Conservation (phyloP, 352 stramenopile genomes). For the Elongisporangium undulatum region DNA sequence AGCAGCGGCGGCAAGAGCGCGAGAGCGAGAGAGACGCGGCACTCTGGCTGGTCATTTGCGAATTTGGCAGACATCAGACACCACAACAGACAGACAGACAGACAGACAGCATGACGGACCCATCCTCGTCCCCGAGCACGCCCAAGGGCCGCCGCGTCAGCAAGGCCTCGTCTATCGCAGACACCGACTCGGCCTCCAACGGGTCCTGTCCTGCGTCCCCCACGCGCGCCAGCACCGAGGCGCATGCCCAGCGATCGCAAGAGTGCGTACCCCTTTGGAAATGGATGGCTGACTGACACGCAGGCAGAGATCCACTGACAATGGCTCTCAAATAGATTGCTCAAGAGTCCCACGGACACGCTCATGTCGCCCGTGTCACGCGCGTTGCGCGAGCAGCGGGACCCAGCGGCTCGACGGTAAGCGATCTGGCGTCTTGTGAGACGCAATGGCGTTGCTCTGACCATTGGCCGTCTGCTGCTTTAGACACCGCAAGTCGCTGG, state of each 20-base stretch:
- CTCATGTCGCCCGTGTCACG: constrained; percentile 58
- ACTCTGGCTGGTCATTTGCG: neutral
- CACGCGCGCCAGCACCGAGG: constrained; percentile 15
- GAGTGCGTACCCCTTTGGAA: constrained; percentile 12
- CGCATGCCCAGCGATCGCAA: constrained; percentile 19
- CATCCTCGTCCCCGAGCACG: neutral
- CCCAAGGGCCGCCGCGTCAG: neutral
- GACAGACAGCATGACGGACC: neutral
- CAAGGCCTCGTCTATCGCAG: neutral
- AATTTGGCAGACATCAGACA: neutral
- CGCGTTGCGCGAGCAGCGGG: constrained; percentile 30
- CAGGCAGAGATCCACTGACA: too few relatives aligned
- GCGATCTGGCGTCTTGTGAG: neutral
- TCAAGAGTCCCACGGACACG: constrained; percentile 61
- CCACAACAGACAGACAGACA: too few relatives aligned
- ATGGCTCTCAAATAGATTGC: constrained; percentile 38
- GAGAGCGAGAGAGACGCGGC: neutral
- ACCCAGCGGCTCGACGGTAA: neutral
- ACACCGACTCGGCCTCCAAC: constrained; percentile 5
- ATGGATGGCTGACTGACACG: neutral
- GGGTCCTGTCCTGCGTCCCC: constrained; percentile 28
- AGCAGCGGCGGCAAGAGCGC: too few relatives aligned
- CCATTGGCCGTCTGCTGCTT: neutral
- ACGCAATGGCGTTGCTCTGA: neutral
- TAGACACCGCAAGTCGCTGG: neutral